These are phyloP conservation scores for Penicillium sp. DNA, from an alignment of 2,329 filamentous ascomycete species.

Conservation along the genomic window DNA sequence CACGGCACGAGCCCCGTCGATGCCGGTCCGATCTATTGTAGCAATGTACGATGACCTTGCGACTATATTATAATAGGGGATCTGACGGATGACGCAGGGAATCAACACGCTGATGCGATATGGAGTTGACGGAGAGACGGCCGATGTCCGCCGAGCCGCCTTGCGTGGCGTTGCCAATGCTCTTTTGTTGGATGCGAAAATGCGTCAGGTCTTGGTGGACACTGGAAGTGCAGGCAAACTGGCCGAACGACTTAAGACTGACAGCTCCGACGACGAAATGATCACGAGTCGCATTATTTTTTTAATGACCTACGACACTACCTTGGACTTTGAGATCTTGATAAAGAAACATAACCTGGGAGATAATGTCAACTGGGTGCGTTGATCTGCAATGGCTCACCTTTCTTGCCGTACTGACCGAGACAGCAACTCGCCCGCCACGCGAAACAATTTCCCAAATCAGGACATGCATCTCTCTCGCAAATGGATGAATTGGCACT, in stretches of 20 bases:
- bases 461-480: slow-evolving; percentile 37
- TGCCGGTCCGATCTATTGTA: slow-evolving; percentile 83
- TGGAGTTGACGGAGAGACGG: slow-evolving; percentile 70
- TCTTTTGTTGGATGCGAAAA: slow-evolving; percentile 69
- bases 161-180: slow-evolving; percentile 85
- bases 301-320: slow-evolving; percentile 75
- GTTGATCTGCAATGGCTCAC: slow-evolving; percentile 2
- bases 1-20: slow-evolving; percentile 73
- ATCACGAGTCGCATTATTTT: slow-evolving; percentile 79
- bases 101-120: slow-evolving; percentile 73
- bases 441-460: slow-evolving; percentile 58
- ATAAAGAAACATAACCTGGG: slow-evolving; percentile 70
- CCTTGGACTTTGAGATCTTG: slow-evolving; percentile 67
- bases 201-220: slow-evolving; percentile 74
- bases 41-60: slow-evolving; percentile 58
- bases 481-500: slow-evolving; percentile 76
- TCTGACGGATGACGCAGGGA: slow-evolving; percentile 58
- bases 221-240: slow-evolving; percentile 69
- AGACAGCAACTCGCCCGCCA: slow-evolving; percentile 70
- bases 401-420: slow-evolving; percentile 20
- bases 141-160: slow-evolving; percentile 71
- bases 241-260: slow-evolving; percentile 72
- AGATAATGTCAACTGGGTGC: slow-evolving; percentile 65
- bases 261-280: slow-evolving; percentile 84
- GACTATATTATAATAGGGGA: not conserved